Percentiles rank a stretch among this genome's conserved stretches.
Conservation (phyloP, 2,329 filamentous ascomycete genomes). For the Periconia sp. region DNA sequence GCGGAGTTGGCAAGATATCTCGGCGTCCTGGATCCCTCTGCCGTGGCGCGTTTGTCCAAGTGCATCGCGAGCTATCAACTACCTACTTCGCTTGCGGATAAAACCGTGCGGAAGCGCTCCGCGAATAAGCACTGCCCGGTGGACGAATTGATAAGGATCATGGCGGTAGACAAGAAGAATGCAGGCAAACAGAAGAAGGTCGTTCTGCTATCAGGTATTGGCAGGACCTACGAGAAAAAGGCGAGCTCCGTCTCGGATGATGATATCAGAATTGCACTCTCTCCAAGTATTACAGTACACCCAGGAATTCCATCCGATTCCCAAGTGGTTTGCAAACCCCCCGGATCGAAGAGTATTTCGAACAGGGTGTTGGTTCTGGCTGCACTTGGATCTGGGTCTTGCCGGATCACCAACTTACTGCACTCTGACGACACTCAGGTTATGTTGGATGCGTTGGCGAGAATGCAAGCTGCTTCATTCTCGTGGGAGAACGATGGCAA, state of each 20-base stretch:
- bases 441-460: constrained; percentile 90
- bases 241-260: constrained; percentile 88
- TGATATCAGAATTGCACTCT: constrained; percentile 80
- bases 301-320: constrained; percentile 69
- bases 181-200: constrained; percentile 94
- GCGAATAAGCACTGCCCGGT: constrained; percentile 87
- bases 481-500: constrained; percentile 95
- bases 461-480: constrained; percentile 83
- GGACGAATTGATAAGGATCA: constrained; percentile 82
- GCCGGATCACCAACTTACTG: constrained; percentile 85
- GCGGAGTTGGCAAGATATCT: constrained; percentile 89
- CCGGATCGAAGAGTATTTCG: constrained; percentile 96
- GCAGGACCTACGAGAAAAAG: constrained; percentile 80
- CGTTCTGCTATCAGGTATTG: constrained; percentile 87
- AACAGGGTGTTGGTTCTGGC: constrained; percentile 94
- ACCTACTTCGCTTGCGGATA: constrained; percentile 82
- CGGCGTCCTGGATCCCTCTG: constrained; percentile 80
- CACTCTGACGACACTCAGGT: constrained; percentile 97
- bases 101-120: constrained; percentile 76
- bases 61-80: constrained; percentile 93
- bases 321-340: constrained; percentile 77
- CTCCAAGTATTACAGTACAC: constrained; percentile 72
- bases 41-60: constrained; percentile 86
- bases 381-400: constrained; percentile 82
- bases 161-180: constrained; percentile 99